Evolutionary conservation across 2,329 filamentous ascomycete genomes (phyloP).

Genomic region (Sporothrix pseudoabietina): DNA sequence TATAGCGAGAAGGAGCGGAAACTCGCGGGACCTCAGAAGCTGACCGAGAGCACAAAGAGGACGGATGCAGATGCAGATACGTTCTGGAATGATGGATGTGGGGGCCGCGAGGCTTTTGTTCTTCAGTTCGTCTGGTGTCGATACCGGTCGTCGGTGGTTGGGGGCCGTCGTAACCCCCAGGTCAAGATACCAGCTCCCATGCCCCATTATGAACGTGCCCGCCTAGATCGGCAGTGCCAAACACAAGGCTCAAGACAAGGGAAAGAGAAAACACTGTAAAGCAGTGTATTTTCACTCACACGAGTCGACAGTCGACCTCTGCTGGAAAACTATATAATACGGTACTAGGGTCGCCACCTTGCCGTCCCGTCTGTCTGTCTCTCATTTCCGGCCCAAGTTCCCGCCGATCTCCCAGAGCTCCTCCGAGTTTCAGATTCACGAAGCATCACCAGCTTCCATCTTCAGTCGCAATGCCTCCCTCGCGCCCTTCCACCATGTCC

Average conservation of each 20-base stretch:
- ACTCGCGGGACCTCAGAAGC: background rate
- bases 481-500: constrained; percentile 29
- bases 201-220: background rate
- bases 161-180: background rate
- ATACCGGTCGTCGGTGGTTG: background rate
- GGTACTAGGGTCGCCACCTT: background rate
- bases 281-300: background rate
- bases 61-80: background rate
- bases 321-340: constrained; percentile 17
- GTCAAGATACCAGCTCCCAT: background rate
- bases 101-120: background rate
- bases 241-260: background rate
- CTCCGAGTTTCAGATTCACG: background rate
- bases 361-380: background rate
- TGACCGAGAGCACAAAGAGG: constrained; percentile 11
- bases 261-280: background rate
- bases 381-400: constrained; percentile 21
- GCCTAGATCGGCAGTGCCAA: constrained; percentile 13
- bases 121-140: background rate
- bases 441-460: background rate
- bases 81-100: background rate
- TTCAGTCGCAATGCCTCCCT: background rate
- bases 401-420: constrained; percentile 19
- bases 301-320: background rate
- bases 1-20: background rate